These are phyloP conservation scores for Euclidium syriacum DNA, from an alignment of 345 rosid genomes.

Conservation along the genomic window DNA sequence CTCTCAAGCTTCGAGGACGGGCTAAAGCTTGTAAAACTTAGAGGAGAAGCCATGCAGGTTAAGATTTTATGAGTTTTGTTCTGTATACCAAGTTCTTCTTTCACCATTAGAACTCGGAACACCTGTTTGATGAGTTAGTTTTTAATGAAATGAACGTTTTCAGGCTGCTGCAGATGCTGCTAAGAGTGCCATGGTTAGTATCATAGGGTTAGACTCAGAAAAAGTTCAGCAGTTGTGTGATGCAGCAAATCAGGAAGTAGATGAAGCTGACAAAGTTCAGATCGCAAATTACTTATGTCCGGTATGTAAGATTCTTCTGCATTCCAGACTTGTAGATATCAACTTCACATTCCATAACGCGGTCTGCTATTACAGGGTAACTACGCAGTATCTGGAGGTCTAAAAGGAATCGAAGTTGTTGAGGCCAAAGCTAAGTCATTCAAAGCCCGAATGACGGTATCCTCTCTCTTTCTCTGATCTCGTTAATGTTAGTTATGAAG, in stretches of 20 bases:
- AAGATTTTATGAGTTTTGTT: constrained; percentile 1
- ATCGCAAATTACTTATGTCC: constrained; percentile 88
- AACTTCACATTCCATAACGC: background rate
- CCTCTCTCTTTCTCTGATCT: background rate
- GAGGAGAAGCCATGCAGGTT: constrained; percentile 99
- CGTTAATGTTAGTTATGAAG: background rate
- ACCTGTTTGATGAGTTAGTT: constrained; percentile 11
- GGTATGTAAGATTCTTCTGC: constrained; percentile 37
- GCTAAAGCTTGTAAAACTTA: constrained; percentile 85
- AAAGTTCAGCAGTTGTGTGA: constrained; percentile 86
- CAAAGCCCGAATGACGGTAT: constrained; percentile 94
- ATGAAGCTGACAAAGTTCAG: constrained; percentile 74
- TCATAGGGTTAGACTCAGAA: constrained; percentile 81
- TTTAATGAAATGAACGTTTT: background rate
- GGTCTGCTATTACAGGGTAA: constrained; percentile 57
- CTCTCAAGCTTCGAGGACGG: constrained; percentile 86
- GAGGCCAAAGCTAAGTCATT: constrained; percentile 94
- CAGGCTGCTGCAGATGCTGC: constrained; percentile 99
- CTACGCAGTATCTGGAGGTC: constrained; percentile 94
- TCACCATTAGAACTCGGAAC: constrained; percentile 1
- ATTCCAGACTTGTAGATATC: background rate
- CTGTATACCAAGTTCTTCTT: background rate
- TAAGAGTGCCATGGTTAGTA: constrained; percentile 91
- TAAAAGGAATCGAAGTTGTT: constrained; percentile 84
- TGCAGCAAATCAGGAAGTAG: constrained; percentile 92